Evolutionary conservation across 768 basidiomycete genomes (phyloP).

Genomic region (Naganishia vaughanmartiniae): DNA sequence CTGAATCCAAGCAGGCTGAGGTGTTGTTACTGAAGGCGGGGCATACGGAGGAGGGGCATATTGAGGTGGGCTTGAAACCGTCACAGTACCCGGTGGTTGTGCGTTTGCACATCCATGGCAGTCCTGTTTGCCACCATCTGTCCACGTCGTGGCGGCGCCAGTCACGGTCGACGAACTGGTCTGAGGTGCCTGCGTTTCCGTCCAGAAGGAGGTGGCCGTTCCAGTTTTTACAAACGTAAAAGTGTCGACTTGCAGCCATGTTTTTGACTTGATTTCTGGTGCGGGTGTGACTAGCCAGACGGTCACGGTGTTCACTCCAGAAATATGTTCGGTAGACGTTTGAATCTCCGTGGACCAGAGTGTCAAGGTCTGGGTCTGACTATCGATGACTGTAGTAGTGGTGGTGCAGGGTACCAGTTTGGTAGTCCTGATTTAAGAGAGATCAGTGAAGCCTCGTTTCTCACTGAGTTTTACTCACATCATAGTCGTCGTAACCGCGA

Average conservation of each 20-base stretch:
- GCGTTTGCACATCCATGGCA: conserved; percentile 1
- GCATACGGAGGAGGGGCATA: conserved; percentile 1
- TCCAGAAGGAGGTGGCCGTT: conserved; percentile 20
- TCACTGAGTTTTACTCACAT: conserved; percentile 1
- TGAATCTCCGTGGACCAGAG: conserved; percentile 23
- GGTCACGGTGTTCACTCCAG: conserved; percentile 17
- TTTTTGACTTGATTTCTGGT: conserved; percentile 15
- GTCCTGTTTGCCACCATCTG: neutral
- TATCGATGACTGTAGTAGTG: conserved; percentile 28
- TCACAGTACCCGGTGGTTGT: neutral
- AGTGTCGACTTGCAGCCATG: conserved; percentile 4
- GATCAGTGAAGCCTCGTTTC: neutral
- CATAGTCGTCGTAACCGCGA: conserved; percentile 29
- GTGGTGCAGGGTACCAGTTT: conserved; percentile 27
- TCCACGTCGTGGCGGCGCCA: conserved; percentile 21
- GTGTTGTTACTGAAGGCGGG: neutral
- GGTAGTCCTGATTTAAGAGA: conserved; percentile 10
- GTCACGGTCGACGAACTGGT: conserved; percentile 9
- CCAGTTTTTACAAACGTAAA: conserved; percentile 24
- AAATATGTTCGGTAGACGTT: conserved; percentile 19
- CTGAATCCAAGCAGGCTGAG: conserved; percentile 23
- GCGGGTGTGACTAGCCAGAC: conserved; percentile 30
- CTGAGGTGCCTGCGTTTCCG: conserved; percentile 16
- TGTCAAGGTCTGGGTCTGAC: conserved; percentile 22
- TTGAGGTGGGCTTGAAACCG: neutral